Base-by-base conservation (phyloP, 495 filamentous ascomycete species). In the Cudoniella acicularis region DNA sequence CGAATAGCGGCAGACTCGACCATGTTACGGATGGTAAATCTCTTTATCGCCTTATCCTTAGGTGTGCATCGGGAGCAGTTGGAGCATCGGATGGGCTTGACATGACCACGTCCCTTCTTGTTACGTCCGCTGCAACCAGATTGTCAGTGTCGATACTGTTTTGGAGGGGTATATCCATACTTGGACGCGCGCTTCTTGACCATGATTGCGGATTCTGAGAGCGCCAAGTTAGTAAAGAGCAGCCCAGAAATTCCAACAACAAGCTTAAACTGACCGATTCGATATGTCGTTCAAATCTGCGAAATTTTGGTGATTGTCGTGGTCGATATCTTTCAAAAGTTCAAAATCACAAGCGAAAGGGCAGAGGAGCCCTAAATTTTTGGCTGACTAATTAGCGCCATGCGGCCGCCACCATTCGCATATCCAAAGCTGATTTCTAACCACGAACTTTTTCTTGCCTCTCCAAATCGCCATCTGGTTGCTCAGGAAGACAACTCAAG, bases 1-100 rank as follows among this genome's bases (percentile, higher is more conserved):
- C 95, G 94, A 77, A 99, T 97, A 73, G 94, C 94, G 67, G 94
- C 94, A 62, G 91, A 96, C 82, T 99, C 94, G 65, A 99, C 94
- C 95, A 98, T 98, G 87, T 98, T 98, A 77, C 94, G 87, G 86
- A 99, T 98, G 76, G 94, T 99, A 85, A 99, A 99, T 79, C 94
- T 85, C 92, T 99, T 99, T 84, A 99, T 98, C 69, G 94, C 95
- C 87, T 99, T 99, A 75, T 99, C 94, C 87, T 99, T 99, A 73
- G 94, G 94, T 42, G 89, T 94, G 88, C 94, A 99, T 84, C 94
- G 87, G 73, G 92, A 95, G 88, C 94, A 99, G 89, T 99, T 99
- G 82, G 90, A 96, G 90, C 94, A 99, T 71, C 94, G 89, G 79
- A 99, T 96, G 65, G 56, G 56, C 25, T 61, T 97, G 76, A 96